Conservation (phyloP, 2,329 filamentous ascomycete species). For the Nigrospora sphaerica region DNA sequence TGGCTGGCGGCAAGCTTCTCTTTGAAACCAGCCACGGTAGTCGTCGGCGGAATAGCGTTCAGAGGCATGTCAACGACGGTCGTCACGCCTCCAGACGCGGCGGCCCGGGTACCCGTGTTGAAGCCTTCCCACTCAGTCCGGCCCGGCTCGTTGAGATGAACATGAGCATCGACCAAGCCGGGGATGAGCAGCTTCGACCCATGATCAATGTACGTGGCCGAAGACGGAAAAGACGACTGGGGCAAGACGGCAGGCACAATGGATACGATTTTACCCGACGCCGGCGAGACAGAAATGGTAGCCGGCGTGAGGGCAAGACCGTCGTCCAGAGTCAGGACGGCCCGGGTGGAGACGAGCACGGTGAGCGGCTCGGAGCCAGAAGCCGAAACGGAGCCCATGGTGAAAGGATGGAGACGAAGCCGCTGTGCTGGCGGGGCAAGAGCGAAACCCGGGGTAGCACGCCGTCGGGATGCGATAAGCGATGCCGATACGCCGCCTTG, state of each 20-base stretch:
- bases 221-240: slow-evolving; percentile 62
- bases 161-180: slow-evolving; percentile 91
- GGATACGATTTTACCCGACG: slow-evolving; percentile 77
- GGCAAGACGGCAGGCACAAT: slow-evolving; percentile 72
- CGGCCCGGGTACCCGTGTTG: slow-evolving; percentile 86
- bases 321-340: slow-evolving; percentile 66
- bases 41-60: slow-evolving; percentile 94
- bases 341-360: slow-evolving; percentile 78
- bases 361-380: slow-evolving; percentile 37
- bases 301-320: slow-evolving; percentile 64
- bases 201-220: slow-evolving; percentile 73
- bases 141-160: slow-evolving; percentile 95
- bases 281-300: slow-evolving; percentile 71
- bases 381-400: neutral
- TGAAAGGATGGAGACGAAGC: no score
- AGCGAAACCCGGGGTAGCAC: neutral
- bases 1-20: slow-evolving; percentile 80
- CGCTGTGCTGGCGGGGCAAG: no score
- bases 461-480: neutral
- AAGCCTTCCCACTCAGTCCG: slow-evolving; percentile 99
- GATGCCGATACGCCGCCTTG: neutral
- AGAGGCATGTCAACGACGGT: slow-evolving; percentile 97
- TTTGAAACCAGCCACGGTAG: slow-evolving; percentile 72
- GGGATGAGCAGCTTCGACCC: slow-evolving; percentile 80
- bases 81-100: slow-evolving; percentile 91